Conservation (phyloP, 345 rosid species). For the Populus deltoides region DNA sequence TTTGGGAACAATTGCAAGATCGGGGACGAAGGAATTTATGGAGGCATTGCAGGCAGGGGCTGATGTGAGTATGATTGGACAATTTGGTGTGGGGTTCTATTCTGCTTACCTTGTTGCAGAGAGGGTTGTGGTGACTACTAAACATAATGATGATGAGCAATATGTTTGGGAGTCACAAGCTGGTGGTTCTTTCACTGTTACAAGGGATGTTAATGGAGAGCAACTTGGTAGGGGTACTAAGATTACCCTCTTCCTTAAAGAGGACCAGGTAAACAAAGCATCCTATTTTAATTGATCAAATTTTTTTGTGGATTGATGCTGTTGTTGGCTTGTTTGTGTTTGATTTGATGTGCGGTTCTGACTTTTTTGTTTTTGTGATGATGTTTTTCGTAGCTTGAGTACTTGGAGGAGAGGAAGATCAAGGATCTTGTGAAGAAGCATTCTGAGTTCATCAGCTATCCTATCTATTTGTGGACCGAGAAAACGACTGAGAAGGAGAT, state of each 20-base stretch:
- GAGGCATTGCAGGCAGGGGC: slow-evolving; percentile 90
- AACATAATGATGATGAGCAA: slow-evolving; percentile 83
- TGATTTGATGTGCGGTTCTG: not conserved
- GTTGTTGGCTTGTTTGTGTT: no score
- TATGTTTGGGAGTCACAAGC: slow-evolving; percentile 95
- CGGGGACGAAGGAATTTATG: slow-evolving; percentile 93
- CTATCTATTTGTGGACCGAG: slow-evolving; percentile 82
- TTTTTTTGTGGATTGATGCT: not conserved
- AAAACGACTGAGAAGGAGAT: slow-evolving; percentile 87
- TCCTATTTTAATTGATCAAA: no score
- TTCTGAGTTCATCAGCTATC: slow-evolving; percentile 89
- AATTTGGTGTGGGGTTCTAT: slow-evolving; percentile 90
- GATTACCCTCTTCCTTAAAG: slow-evolving; percentile 73
- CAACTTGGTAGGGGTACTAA: slow-evolving; percentile 89
- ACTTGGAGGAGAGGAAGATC: slow-evolving; percentile 82
- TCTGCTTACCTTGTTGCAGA: slow-evolving; percentile 91
- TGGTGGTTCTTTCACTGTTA: slow-evolving; percentile 86
- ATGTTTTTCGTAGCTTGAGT: slow-evolving; percentile 50
- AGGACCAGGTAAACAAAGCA: slow-evolving; percentile 53
- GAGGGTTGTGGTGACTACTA: slow-evolving; percentile 71
- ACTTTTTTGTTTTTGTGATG: not conserved
- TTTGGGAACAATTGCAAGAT: slow-evolving; percentile 87
- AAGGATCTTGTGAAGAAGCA: slow-evolving; percentile 94
- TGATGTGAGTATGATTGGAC: slow-evolving; percentile 95
- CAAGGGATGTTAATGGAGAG: slow-evolving; percentile 69